Evolutionary conservation across 2,329 filamentous ascomycete genomes (phyloP).

Genomic region (Spiromastix sp.): DNA sequence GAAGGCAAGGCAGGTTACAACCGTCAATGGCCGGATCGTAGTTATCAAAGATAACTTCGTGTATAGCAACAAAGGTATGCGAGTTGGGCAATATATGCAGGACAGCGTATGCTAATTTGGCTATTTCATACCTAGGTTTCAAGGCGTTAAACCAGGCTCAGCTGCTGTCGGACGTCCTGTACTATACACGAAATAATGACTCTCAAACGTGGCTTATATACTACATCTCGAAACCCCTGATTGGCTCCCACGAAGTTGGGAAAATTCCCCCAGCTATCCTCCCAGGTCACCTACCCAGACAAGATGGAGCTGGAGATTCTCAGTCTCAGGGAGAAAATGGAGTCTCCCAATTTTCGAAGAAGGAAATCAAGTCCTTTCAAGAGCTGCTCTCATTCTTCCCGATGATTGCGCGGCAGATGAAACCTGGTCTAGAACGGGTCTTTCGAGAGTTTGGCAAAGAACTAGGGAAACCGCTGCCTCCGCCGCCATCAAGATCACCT

Average conservation of each 20-base stretch:
- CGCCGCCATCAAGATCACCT: conserved; percentile 45
- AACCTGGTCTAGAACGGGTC: conserved; percentile 75
- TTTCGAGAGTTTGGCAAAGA: conserved; percentile 83
- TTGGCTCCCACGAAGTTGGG: conserved; percentile 70
- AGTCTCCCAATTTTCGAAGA: conserved; percentile 50
- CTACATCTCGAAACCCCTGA: conserved; percentile 81
- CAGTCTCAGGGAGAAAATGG: conserved; percentile 22
- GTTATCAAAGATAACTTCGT: conserved; percentile 88
- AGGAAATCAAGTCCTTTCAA: conserved; percentile 81
- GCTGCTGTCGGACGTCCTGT: conserved; percentile 71
- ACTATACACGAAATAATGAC: conserved; percentile 82
- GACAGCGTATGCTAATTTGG: not conserved
- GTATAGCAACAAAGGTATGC: conserved; percentile 91
- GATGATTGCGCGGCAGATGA: conserved; percentile 94
- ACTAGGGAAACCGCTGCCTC: conserved; percentile 74
- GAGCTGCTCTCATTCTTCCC: conserved; percentile 87
- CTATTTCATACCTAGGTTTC: conserved; percentile 78
- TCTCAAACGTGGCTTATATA: conserved; percentile 92
- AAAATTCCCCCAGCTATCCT: conserved; percentile 58
- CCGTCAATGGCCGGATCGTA: conserved; percentile 83
- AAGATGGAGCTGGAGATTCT: conserved; percentile 15
- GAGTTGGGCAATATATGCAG: not conserved
- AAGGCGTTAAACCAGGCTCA: conserved; percentile 84
- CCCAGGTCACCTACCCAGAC: conserved; percentile 28
- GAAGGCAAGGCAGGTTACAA: conserved; percentile 90